These are phyloP conservation scores for Solanum habrochaites DNA, from an alignment of 257 asterid genomes.

Conservation along the genomic window DNA sequence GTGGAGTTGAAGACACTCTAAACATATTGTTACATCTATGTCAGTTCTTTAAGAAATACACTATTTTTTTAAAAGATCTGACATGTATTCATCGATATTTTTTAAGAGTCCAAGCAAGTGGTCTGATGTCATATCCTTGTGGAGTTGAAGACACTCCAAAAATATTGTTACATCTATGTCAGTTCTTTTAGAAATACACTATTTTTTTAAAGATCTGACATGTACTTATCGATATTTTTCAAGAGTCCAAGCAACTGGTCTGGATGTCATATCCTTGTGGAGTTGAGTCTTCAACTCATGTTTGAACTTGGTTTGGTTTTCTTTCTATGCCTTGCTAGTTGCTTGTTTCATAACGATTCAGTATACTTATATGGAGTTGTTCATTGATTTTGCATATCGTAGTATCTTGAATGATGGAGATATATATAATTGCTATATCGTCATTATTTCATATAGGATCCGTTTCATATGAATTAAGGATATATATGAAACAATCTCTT, in stretches of 20 bases:
- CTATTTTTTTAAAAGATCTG: too few species aligned
- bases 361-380: too few species aligned
- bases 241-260: not conserved
- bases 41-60: not conserved
- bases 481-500: not conserved
- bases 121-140: too few species aligned
- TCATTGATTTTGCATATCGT: too few species aligned
- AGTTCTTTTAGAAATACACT: not conserved
- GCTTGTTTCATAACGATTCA: not conserved
- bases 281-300: not conserved
- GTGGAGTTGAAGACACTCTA: too few species aligned
- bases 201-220: too few species aligned
- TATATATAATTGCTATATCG: not conserved
- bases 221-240: not conserved
- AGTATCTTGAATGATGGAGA: too few species aligned
- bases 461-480: not conserved
- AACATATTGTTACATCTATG: not conserved
- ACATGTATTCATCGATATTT: not conserved
- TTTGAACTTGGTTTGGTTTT: not conserved
- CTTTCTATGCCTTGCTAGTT: not conserved
- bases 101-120: too few species aligned
- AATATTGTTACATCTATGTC: not conserved
- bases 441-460: not conserved
- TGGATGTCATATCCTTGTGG: not conserved
- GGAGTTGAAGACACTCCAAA: not conserved